A percentile compares a stretch with the other conserved stretches of the same genome.
These are phyloP conservation scores for Huntiella savannae DNA, from an alignment of 2,329 filamentous ascomycete genomes.

Conservation along the genomic window DNA sequence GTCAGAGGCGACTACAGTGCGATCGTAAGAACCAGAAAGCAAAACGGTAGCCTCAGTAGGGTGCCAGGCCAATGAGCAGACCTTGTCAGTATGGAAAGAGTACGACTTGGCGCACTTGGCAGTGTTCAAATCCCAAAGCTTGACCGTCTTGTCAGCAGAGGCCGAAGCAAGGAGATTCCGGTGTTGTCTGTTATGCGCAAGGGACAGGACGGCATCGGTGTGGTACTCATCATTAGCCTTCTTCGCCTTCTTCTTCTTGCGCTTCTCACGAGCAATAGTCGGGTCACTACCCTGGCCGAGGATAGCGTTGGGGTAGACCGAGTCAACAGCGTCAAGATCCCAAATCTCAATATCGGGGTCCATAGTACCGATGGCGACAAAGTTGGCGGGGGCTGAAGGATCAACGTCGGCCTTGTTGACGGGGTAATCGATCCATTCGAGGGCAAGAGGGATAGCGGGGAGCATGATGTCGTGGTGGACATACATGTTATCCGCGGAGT, in stretches of 20 bases:
- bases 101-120: slow-evolving; percentile 90
- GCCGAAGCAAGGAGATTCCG: slow-evolving; percentile 86
- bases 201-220: slow-evolving; percentile 77
- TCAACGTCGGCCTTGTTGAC: slow-evolving; percentile 49
- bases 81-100: slow-evolving; percentile 89
- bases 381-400: slow-evolving; percentile 59
- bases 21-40: slow-evolving; percentile 85
- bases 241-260: slow-evolving; percentile 75
- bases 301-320: slow-evolving; percentile 96
- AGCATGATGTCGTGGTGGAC: slow-evolving; percentile 99
- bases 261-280: slow-evolving; percentile 43
- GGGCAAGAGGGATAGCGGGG: slow-evolving; percentile 80
- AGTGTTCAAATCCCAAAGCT: slow-evolving; percentile 92
- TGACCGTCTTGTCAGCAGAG: slow-evolving; percentile 91
- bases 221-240: slow-evolving; percentile 85
- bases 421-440: slow-evolving; percentile 91
- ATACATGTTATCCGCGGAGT: slow-evolving; percentile 86
- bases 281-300: slow-evolving; percentile 52
- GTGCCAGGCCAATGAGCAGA: slow-evolving; percentile 92
- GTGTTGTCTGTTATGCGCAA: slow-evolving; percentile 84
- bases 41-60: slow-evolving; percentile 69
- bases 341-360: slow-evolving; percentile 97
- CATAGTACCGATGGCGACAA: slow-evolving; percentile 89
- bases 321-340: slow-evolving; percentile 89
- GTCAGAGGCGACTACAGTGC: slow-evolving; percentile 82